Conservation (phyloP, 192 early-diverging fungal species). For the Backusella tuberculispora region DNA sequence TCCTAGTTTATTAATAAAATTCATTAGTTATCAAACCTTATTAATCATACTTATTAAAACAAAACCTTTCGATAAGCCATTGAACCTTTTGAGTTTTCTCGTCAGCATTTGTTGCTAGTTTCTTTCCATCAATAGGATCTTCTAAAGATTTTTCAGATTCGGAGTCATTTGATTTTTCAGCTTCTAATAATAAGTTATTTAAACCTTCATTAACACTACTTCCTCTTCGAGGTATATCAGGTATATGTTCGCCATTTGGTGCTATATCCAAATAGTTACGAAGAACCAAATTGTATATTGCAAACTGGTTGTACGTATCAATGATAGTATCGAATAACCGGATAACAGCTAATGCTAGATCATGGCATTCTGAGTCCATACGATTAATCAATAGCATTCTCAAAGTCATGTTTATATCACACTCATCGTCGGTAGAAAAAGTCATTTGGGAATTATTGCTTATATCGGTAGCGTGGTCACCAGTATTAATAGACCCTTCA, state of each 20-base stretch:
- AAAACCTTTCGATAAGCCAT: constrained; percentile 44
- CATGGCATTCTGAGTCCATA: constrained; percentile 36
- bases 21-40: background rate
- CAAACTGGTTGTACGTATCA: constrained; percentile 64
- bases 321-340: constrained; percentile 64
- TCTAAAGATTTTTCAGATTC: constrained; percentile 23
- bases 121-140: constrained; percentile 23
- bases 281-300: constrained; percentile 57
- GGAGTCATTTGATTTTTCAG: background rate
- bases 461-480: constrained; percentile 5
- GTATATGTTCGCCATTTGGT: constrained; percentile 36
- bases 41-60: no score
- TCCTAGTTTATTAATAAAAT: constrained; percentile 19
- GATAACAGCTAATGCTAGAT: constrained; percentile 56
- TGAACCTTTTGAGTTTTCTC: constrained; percentile 41
- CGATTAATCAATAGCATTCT: constrained; percentile 50
- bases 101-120: constrained; percentile 11
- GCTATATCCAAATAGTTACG: constrained; percentile 53
- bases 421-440: background rate
- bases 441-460: background rate
- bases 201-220: constrained; percentile 12
- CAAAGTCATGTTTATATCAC: constrained; percentile 38
- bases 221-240: constrained; percentile 18
- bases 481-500: background rate
- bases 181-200: constrained; percentile 13